Conservation (phyloP, 192 early-diverging fungal genomes). For the Coemansia sp. region DNA sequence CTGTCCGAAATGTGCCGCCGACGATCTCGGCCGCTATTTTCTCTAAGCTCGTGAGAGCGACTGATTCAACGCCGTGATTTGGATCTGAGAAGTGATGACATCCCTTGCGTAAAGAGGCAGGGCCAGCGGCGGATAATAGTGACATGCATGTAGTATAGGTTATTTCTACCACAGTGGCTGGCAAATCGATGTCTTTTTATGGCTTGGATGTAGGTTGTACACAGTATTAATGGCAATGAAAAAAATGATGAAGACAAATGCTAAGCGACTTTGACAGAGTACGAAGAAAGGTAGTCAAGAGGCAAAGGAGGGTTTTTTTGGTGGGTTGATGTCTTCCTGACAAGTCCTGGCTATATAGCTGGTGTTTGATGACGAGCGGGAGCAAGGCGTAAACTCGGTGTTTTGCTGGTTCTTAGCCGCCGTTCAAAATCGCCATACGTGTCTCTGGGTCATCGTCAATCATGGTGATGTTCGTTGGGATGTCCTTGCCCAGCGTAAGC, state of each 20-base stretch:
- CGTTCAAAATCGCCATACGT: conserved; percentile 29
- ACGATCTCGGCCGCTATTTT: neutral
- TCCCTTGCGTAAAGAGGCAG: neutral
- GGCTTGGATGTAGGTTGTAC: neutral
- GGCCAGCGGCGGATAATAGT: neutral
- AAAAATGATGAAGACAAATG: neutral
- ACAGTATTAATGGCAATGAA: neutral
- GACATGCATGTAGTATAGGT: neutral
- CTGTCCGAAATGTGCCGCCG: neutral
- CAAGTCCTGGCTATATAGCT: neutral
- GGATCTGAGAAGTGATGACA: neutral
- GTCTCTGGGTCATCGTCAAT: conserved; percentile 56
- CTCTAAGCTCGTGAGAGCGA: neutral
- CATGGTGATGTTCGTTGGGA: conserved; percentile 52
- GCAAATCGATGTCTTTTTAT: neutral
- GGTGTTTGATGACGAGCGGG: neutral
- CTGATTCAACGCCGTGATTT: neutral
- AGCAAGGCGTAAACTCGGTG: neutral
- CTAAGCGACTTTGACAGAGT: neutral
- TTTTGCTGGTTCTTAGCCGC: neutral
- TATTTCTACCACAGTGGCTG: neutral
- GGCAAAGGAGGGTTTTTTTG: neutral
- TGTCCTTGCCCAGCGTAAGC: conserved; percentile 32
- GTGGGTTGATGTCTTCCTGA: neutral
- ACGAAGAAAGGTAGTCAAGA: neutral